These are phyloP conservation scores for Rubia tinctorum DNA, from an alignment of 305 asterid genomes.

Conservation along the genomic window DNA sequence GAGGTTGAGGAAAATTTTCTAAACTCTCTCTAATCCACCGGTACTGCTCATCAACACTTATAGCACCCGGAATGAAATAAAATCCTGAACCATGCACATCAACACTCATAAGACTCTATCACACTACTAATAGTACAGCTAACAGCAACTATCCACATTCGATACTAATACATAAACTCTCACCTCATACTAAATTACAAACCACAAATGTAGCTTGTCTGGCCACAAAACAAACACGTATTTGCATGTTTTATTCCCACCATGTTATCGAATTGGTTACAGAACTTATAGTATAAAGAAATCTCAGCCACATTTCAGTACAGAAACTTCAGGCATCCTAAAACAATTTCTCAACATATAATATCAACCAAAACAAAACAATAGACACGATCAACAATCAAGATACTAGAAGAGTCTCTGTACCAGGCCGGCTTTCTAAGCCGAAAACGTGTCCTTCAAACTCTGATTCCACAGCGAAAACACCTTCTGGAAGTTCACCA, in stretches of 20 bases:
- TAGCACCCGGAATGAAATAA: constrained; percentile 85
- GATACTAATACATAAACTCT: not conserved
- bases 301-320: not conserved
- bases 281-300: not conserved
- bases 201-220: too few species aligned
- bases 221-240: too few species aligned
- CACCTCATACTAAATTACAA: too few species aligned
- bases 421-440: constrained; percentile 84
- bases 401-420: not conserved
- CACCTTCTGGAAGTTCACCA: constrained; percentile 55
- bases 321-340: not conserved
- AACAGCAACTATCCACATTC: not conserved
- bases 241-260: too few species aligned
- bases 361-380: not conserved
- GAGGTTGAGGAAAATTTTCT: constrained; percentile 81
- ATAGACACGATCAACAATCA: not conserved
- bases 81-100: constrained; percentile 46
- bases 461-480: constrained; percentile 41
- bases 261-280: not conserved
- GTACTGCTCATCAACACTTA: constrained; percentile 71
- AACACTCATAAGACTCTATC: not conserved
- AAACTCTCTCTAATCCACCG: constrained; percentile 86
- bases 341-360: too few species aligned
- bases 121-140: not conserved
- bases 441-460: constrained; percentile 57